Evolutionary conservation across 225 moss, liverwort and hornwort genomes (phyloP).

Genomic region (Pleurozium schreberi): DNA sequence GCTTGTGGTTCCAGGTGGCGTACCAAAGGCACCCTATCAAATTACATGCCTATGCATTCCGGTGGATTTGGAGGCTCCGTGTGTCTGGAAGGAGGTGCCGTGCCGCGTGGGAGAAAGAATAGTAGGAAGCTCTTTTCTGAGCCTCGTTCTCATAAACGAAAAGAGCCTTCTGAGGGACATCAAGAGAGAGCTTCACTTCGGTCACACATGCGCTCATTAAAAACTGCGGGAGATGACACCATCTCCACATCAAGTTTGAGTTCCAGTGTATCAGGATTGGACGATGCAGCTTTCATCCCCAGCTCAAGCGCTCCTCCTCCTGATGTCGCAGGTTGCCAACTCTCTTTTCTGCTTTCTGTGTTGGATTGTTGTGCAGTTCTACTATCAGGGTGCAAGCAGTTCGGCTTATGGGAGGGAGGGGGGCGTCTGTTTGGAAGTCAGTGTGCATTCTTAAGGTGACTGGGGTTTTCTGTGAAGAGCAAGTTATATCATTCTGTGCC

Average conservation of each 20-base stretch:
- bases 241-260: constrained; percentile 35
- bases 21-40: constrained; percentile 80
- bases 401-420: constrained; percentile 6
- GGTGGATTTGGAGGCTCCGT: constrained; percentile 64
- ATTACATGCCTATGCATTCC: constrained; percentile 97
- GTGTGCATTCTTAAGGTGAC: neutral
- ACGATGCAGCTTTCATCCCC: constrained; percentile 28
- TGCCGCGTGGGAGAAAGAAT: constrained; percentile 64
- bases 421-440: constrained; percentile 6
- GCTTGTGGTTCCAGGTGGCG: constrained; percentile 98
- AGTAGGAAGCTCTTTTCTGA: constrained; percentile 46
- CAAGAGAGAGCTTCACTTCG: constrained; percentile 43
- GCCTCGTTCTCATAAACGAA: constrained; percentile 71
- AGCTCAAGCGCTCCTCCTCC: constrained; percentile 10
- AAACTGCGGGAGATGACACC: constrained; percentile 49
- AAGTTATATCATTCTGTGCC: constrained; percentile 11
- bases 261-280: constrained; percentile 28
- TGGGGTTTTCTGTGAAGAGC: constrained; percentile 4
- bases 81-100: constrained; percentile 33
- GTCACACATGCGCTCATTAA: constrained; percentile 38
- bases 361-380: constrained; percentile 23
- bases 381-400: constrained; percentile 12
- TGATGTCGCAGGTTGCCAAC: constrained; percentile 34
- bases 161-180: constrained; percentile 61
- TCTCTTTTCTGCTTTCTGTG: constrained; percentile 18